Evolutionary conservation across 257 asterid species (phyloP).

Genomic region (Lavandula angustifolia): DNA sequence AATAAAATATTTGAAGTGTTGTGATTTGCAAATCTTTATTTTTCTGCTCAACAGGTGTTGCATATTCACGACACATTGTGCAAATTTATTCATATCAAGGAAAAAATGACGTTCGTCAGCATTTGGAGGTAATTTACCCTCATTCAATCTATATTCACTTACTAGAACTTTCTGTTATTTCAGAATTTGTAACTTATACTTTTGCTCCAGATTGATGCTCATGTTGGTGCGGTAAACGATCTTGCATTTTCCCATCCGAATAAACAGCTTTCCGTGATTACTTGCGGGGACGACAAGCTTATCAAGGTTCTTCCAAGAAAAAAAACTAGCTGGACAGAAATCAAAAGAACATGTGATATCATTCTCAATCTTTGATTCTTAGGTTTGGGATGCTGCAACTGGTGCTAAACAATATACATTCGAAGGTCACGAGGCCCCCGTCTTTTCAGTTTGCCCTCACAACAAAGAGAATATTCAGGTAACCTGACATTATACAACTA

Average conservation of each 20-base stretch:
- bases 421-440: constrained; percentile 97
- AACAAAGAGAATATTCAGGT: constrained; percentile 94
- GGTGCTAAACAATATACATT: constrained; percentile 72
- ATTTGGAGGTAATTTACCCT: constrained; percentile 63
- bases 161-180: constrained; percentile 11
- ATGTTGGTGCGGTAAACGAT: constrained; percentile 90
- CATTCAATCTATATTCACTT: constrained; percentile 9
- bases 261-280: constrained; percentile 85
- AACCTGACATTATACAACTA: constrained; percentile 15
- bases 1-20: background rate
- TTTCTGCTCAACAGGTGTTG: constrained; percentile 66
- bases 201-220: constrained; percentile 80
- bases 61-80: constrained; percentile 82
- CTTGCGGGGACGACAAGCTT: constrained; percentile 73
- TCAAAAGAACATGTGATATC: constrained; percentile 24
- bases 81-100: constrained; percentile 81
- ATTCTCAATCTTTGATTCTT: constrained; percentile 29
- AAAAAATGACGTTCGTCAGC: constrained; percentile 77
- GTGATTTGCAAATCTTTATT: constrained; percentile 20
- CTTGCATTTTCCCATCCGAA: constrained; percentile 86
- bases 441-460: constrained; percentile 92
- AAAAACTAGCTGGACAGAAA: constrained; percentile 23
- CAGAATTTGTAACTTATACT: constrained; percentile 9
- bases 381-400: constrained; percentile 93
- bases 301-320: constrained; percentile 45